A percentile compares a stretch with the other conserved stretches of the same genome.
phyloP scores from a whole-genome alignment of 306 rosid genomes.

The Alnus glutinosa region DNA sequence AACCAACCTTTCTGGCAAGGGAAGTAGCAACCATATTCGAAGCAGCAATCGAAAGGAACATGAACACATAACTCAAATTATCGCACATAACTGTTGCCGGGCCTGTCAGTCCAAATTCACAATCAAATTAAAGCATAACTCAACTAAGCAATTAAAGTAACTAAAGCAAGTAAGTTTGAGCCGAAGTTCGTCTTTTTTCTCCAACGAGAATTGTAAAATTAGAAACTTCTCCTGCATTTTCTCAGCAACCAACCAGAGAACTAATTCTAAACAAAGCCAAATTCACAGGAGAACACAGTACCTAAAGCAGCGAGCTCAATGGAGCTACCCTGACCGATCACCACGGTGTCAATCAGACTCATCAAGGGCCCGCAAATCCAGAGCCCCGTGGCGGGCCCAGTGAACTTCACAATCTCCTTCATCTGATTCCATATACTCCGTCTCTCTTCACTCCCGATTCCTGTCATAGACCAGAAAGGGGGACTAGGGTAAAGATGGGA shows the following conservation, averaged over 20 bases:
- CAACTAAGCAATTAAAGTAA: not conserved
- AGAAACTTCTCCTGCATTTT: not conserved
- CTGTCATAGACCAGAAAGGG: too few species aligned
- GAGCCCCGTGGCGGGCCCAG: slow-evolving; percentile 78
- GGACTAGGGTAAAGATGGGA: too few species aligned
- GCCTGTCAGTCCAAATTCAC: slow-evolving; percentile 46
- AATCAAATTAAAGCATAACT: not conserved
- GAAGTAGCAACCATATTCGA: slow-evolving; percentile 96
- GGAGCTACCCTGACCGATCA: slow-evolving; percentile 87
- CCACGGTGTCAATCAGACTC: slow-evolving; percentile 87
- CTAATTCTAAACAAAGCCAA: not conserved
- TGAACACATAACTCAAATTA: slow-evolving; percentile 66
- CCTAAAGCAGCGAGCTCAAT: slow-evolving; percentile 94
- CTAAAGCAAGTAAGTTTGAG: not conserved
- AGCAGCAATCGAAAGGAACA: slow-evolving; percentile 91
- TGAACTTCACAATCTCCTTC: slow-evolving; percentile 61
- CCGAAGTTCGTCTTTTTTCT: not conserved
- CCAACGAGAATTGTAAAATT: not conserved
- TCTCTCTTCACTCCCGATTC: slow-evolving; percentile 26
- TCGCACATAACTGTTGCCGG: slow-evolving; percentile 91
- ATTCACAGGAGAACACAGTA: slow-evolving; percentile 13
- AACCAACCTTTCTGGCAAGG: slow-evolving; percentile 73
- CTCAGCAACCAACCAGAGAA: not conserved
- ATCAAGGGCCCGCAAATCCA: slow-evolving; percentile 85
- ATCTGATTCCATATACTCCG: slow-evolving; percentile 61